These are phyloP conservation scores for Sporobolomyces pararoseus DNA, from an alignment of 768 basidiomycete species.

Conservation along the genomic window DNA sequence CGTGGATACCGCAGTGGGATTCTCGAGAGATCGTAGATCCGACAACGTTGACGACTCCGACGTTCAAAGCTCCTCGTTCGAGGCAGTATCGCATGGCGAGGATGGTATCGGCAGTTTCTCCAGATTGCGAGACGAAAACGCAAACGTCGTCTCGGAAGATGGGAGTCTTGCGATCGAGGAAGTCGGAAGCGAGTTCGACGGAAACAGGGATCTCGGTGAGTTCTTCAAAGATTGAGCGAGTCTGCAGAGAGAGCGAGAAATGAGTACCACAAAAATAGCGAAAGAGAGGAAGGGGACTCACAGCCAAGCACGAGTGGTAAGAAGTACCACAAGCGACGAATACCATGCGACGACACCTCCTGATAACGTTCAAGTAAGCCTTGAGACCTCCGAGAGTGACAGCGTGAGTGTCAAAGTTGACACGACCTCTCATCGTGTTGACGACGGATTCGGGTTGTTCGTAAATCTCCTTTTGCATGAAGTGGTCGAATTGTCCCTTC, in stretches of 20 bases:
- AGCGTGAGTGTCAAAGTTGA: slow-evolving; percentile 89
- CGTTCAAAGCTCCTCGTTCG: slow-evolving; percentile 90
- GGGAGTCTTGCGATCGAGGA: slow-evolving; percentile 96
- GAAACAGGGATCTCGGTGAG: slow-evolving; percentile 97
- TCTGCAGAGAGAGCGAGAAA: slow-evolving; percentile 48
- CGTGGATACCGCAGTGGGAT: slow-evolving; percentile 98
- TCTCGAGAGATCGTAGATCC: slow-evolving; percentile 96
- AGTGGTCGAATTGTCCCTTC: slow-evolving; percentile 99
- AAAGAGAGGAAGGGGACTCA: slow-evolving; percentile 35
- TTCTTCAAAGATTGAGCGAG: slow-evolving; percentile 96
- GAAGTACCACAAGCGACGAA: slow-evolving; percentile 98
- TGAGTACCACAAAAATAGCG: background rate
- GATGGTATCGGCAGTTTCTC: slow-evolving; percentile 98
- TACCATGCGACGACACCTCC: slow-evolving; percentile 87
- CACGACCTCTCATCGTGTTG: slow-evolving; percentile 99
- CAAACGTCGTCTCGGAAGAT: slow-evolving; percentile 99
- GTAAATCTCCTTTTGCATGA: slow-evolving; percentile 91
- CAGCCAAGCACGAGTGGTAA: slow-evolving; percentile 92
- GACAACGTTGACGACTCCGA: slow-evolving; percentile 98
- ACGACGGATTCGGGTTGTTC: slow-evolving; percentile 84
- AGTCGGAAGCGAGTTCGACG: slow-evolving; percentile 95
- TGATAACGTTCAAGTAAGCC: slow-evolving; percentile 90
- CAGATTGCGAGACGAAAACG: slow-evolving; percentile 93
- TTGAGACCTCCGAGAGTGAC: slow-evolving; percentile 94
- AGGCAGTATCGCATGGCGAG: slow-evolving; percentile 91